phyloP scores from a whole-genome alignment of 1,284 basidiomycete species.

The Ceratobasidium sp. region DNA sequence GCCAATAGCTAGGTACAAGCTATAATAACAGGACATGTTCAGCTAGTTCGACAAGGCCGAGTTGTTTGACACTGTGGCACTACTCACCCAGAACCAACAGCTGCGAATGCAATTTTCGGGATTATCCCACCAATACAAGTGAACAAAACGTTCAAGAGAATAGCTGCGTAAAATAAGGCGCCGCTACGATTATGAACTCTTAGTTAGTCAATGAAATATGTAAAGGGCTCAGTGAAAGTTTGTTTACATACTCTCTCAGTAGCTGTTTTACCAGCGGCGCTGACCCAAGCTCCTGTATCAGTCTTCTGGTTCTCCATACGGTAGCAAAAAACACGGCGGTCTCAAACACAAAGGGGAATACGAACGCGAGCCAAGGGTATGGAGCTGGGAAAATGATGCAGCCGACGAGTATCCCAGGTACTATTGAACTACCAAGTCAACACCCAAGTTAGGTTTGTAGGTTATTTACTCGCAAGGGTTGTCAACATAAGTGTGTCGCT shows the following conservation, averaged over 20 bases:
- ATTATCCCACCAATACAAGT: constrained; percentile 23
- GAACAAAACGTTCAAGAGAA: background rate
- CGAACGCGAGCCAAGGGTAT: constrained; percentile 13
- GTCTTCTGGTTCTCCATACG: background rate
- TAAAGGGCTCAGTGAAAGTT: background rate
- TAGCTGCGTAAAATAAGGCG: constrained; percentile 4
- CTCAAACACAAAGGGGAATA: constrained; percentile 32
- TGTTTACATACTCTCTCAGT: background rate
- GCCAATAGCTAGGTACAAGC: background rate
- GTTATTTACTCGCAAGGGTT: constrained; percentile 8
- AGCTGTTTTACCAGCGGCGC: constrained; percentile 10
- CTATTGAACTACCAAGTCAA: background rate
- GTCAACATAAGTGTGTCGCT: background rate
- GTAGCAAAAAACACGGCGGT: constrained; percentile 9
- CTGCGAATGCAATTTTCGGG: background rate
- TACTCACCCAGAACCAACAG: constrained; percentile 23
- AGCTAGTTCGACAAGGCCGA: background rate
- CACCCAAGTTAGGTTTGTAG: too few relatives aligned
- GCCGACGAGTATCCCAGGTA: constrained; percentile 13
- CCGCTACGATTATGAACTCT: background rate
- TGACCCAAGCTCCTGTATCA: constrained; percentile 15
- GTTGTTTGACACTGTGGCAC: too few relatives aligned
- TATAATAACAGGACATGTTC: background rate
- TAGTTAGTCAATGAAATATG: background rate
- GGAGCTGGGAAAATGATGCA: background rate